Evolutionary conservation across 352 stramenopile genomes (phyloP).

Genomic region (Globisporangium solare): DNA sequence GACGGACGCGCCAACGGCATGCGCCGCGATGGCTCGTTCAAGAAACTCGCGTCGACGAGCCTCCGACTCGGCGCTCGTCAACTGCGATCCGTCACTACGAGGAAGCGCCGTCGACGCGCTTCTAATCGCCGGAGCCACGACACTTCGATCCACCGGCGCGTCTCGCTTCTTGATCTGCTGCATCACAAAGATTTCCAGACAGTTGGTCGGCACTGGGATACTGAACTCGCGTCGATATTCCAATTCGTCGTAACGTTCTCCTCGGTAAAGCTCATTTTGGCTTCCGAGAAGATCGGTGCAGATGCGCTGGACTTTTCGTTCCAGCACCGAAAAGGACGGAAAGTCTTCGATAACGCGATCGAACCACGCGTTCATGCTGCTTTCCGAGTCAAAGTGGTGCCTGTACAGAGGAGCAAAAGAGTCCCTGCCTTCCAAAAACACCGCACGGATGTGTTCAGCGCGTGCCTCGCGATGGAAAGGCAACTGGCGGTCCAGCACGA

Average conservation of each 20-base stretch:
- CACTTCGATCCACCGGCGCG: slow-evolving; percentile 20
- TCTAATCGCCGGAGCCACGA: slow-evolving; percentile 11
- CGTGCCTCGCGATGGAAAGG: slow-evolving; percentile 71
- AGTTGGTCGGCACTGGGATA: slow-evolving; percentile 50
- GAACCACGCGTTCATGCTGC: slow-evolving; percentile 51
- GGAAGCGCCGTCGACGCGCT: not conserved
- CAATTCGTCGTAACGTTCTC: slow-evolving; percentile 1
- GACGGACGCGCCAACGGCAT: slow-evolving; percentile 17
- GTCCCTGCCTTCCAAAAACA: slow-evolving; percentile 64
- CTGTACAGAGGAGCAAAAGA: slow-evolving; percentile 56
- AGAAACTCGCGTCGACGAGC: slow-evolving; percentile 42
- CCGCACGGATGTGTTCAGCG: slow-evolving; percentile 58
- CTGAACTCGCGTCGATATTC: slow-evolving; percentile 64
- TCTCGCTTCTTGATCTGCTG: slow-evolving; percentile 32
- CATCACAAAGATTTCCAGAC: slow-evolving; percentile 43
- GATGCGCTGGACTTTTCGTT: slow-evolving; percentile 68
- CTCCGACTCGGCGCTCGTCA: slow-evolving; percentile 29
- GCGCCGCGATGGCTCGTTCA: slow-evolving; percentile 21
- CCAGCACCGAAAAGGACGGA: slow-evolving; percentile 65
- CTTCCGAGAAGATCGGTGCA: slow-evolving; percentile 31
- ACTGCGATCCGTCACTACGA: not conserved
- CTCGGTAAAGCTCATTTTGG: not conserved
- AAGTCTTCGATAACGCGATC: slow-evolving; percentile 66
- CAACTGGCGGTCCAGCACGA: slow-evolving; percentile 64
- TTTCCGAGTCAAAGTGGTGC: slow-evolving; percentile 47